phyloP scores from a whole-genome alignment of 2,329 filamentous ascomycete genomes.

The Exophiala dermatitidis region DNA sequence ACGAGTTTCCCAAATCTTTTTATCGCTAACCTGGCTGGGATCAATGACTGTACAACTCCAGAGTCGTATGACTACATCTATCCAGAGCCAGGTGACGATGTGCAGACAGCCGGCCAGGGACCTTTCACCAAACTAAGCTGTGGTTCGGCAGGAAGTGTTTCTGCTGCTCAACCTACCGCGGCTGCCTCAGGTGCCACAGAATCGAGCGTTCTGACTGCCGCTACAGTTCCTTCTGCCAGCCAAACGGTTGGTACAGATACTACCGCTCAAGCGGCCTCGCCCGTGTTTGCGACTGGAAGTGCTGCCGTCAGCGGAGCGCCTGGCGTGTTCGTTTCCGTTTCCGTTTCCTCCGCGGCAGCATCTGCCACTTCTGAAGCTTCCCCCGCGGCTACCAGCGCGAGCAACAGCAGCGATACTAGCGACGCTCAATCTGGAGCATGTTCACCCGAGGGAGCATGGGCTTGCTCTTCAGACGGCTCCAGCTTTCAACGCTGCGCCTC shows the following conservation, averaged over 20 bases:
- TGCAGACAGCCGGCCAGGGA: conserved; percentile 35
- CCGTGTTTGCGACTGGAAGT: background rate
- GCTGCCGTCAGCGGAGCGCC: background rate
- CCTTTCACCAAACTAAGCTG: conserved; percentile 23
- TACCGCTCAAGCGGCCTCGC: no score
- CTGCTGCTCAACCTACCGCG: conserved; percentile 18
- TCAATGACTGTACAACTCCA: conserved; percentile 49
- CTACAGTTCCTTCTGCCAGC: background rate
- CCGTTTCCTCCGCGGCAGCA: conserved; percentile 10
- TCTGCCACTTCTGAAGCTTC: conserved; percentile 5
- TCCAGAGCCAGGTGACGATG: conserved; percentile 57
- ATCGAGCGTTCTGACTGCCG: conserved; percentile 3
- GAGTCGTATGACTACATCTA: conserved; percentile 56
- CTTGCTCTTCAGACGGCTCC: conserved; percentile 47
- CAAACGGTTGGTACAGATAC: no score
- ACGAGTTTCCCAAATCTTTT: conserved; percentile 64
- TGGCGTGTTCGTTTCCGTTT: conserved; percentile 11
- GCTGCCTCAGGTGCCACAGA: conserved; percentile 5
- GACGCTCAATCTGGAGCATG: conserved; percentile 42
- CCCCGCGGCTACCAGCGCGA: conserved; percentile 26
- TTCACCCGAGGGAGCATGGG: conserved; percentile 50
- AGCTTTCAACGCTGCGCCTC: conserved; percentile 58
- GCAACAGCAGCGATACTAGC: conserved; percentile 29
- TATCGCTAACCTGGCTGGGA: conserved; percentile 57
- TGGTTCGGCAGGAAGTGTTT: conserved; percentile 23